phyloP scores from a whole-genome alignment of 139 green algal genomes.

The Coccomyxa sp. region DNA sequence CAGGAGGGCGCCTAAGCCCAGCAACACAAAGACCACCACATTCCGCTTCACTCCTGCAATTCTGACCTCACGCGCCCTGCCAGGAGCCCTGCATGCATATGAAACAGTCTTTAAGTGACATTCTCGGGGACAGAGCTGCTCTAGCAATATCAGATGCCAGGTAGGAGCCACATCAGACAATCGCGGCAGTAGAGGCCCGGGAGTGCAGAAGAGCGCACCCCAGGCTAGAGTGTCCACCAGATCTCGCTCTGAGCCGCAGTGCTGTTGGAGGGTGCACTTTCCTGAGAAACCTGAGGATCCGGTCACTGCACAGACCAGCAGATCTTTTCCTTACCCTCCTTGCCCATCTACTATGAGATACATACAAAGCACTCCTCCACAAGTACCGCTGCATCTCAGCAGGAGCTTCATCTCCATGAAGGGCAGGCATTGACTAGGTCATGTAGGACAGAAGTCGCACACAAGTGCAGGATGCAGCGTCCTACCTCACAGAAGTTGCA shows the following conservation, averaged over 20 bases:
- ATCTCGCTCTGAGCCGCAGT: constrained; percentile 15
- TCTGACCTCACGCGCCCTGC: constrained; percentile 5
- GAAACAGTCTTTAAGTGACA: background rate
- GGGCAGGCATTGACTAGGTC: background rate
- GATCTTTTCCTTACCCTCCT: background rate
- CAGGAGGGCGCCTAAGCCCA: constrained; percentile 4
- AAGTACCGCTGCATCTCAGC: background rate
- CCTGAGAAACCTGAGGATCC: constrained; percentile 28
- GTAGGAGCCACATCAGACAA: too few species aligned
- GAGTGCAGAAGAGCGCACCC: constrained; percentile 6
- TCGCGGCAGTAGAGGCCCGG: background rate
- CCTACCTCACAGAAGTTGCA: constrained; percentile 15
- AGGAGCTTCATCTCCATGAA: background rate
- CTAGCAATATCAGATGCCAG: background rate
- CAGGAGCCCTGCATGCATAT: constrained; percentile 3
- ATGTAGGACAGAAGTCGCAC: background rate
- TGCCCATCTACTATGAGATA: background rate
- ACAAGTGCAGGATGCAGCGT: background rate
- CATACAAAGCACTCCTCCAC: background rate
- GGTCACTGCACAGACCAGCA: constrained; percentile 27
- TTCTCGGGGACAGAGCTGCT: background rate
- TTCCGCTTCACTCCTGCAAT: constrained; percentile 13
- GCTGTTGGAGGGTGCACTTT: constrained; percentile 23
- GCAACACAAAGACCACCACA: constrained; percentile 7
- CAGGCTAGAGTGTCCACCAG: constrained; percentile 14